Percentiles rank a stretch among this genome's conserved stretches.
phyloP scores from a whole-genome alignment of 495 filamentous ascomycete genomes.

The Neurospora terricola region DNA sequence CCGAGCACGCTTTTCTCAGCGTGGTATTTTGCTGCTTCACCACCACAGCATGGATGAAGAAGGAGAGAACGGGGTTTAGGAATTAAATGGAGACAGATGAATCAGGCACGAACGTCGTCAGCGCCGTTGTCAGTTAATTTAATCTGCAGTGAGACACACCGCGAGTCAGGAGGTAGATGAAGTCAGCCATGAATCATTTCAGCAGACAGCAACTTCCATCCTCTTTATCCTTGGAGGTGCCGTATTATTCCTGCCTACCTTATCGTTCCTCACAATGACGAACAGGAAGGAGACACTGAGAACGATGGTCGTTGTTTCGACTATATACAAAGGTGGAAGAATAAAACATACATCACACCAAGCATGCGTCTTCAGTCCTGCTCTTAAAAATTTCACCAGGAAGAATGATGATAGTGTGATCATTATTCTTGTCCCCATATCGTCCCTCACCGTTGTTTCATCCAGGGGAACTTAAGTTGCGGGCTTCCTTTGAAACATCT shows the following conservation, averaged over 20 bases:
- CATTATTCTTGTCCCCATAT: background rate
- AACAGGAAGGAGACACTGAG: too few species aligned
- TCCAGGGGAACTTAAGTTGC: background rate
- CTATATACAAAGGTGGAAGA: background rate
- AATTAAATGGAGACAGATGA: background rate
- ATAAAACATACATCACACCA: background rate
- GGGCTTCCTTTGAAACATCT: background rate
- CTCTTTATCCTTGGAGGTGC: background rate
- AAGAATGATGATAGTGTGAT: background rate
- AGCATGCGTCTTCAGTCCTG: background rate
- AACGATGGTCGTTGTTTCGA: background rate
- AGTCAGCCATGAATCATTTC: background rate
- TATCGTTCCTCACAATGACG: too few species aligned
- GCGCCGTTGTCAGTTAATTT: background rate
- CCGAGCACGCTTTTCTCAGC: too few species aligned
- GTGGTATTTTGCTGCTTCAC: background rate
- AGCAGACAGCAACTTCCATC: background rate
- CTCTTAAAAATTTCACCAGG: background rate
- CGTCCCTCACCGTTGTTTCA: background rate
- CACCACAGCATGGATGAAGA: background rate
- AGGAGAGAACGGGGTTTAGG: background rate
- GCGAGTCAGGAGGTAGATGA: background rate
- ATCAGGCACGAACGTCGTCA: background rate
- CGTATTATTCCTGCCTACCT: background rate
- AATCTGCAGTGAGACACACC: background rate